phyloP scores from a whole-genome alignment of 495 filamentous ascomycete species.

The Trichoderma orchidacearum region DNA sequence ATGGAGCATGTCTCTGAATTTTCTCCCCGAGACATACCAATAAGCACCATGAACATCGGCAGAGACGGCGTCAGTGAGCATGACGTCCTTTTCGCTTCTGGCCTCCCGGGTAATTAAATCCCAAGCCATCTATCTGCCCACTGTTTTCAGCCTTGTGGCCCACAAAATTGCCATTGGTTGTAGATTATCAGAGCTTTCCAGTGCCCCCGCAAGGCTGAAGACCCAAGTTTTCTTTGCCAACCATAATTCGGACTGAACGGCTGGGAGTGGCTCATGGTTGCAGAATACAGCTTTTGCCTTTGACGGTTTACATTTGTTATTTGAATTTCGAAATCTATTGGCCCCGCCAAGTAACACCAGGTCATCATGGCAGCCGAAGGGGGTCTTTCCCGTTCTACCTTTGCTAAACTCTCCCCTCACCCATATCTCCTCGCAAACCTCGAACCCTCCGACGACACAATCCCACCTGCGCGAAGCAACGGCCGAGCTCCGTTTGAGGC shows the following conservation, averaged over 20 bases:
- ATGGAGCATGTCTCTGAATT: not conserved
- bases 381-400: constrained; percentile 65
- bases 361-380: constrained; percentile 21
- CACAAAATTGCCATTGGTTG: not conserved
- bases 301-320: not conserved
- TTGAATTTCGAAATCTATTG: not conserved
- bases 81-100: not conserved
- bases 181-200: not conserved
- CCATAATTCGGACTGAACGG: not conserved
- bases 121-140: not conserved
- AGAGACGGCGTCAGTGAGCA: not conserved
- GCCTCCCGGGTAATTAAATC: no score
- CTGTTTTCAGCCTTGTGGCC: not conserved
- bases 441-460: constrained; percentile 38
- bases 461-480: constrained; percentile 55
- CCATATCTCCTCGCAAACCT: constrained; percentile 85
- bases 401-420: constrained; percentile 79
- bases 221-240: not conserved
- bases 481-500: constrained; percentile 57
- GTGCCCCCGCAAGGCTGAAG: not conserved
- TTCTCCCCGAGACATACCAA: no score
- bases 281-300: not conserved
- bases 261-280: no score
- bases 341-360: not conserved
- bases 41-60: no score